Base-by-base conservation (phyloP, 306 rosid genomes). In the Medicago ruthenica region DNA sequence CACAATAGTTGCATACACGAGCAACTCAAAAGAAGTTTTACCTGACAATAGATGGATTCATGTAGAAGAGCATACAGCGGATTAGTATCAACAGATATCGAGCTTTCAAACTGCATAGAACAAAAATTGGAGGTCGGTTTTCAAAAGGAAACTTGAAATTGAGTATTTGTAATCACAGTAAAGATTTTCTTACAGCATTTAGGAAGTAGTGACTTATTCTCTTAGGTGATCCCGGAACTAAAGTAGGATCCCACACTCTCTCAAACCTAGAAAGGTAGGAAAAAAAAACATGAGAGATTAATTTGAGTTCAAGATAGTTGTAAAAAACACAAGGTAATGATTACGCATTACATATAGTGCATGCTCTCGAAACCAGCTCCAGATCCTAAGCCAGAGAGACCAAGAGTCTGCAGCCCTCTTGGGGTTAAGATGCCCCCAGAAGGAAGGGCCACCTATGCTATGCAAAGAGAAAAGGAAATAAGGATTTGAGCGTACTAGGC, bases 31-130 rank as follows among this genome's bases (percentile, higher is more conserved):
- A 63, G 73, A 63, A 48, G 17, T 68, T 54, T 45, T 76, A 92
- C 97, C 98, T 96, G 96, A 79, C 97, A 96, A 77, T 96, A 92
- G 82, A 90, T 87, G 72, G 97, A 80, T 71, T 92, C 96, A 2
- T 92, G 97, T 70, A 96, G 51, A 84, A 95, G 70, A 45, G 91
- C 97, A 67, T 85, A 95, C 44, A 92, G 93, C 77, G 99, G 99
- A 83, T 92, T 95, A 31, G 97, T 84, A 60, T 80, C 87, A 73
- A 86, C 69, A 73, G 76, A 6, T 34, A 83, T 77, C 77, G 85
- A 86, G 83, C 60, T 89, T 82, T 90, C 97, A 80, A 89, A 89
- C 99, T 88, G 92, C 85, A 79, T 12, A 75, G 15, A 76, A 63
- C 42, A 15, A 81, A 86, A 73, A 42, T 7, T 44, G 59, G 71